Conservation (phyloP, 1,139 yeast species). For the Blastobotrys niveus region DNA sequence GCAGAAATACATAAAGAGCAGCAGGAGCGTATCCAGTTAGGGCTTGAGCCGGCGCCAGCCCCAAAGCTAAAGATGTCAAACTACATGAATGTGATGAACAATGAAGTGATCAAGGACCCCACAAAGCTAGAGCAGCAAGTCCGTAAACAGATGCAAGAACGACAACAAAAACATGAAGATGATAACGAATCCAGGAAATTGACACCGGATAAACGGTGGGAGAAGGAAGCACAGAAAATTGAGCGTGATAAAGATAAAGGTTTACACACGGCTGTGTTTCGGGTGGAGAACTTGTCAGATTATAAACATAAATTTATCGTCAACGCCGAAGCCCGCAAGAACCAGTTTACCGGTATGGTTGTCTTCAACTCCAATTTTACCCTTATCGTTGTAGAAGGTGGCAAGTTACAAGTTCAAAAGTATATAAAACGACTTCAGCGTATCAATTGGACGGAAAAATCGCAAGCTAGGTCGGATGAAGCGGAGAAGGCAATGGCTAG, state of each 20-base stretch:
- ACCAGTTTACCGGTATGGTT: constrained; percentile 57
- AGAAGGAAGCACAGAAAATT: constrained; percentile 42
- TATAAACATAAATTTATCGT: constrained; percentile 68
- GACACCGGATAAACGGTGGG: constrained; percentile 51
- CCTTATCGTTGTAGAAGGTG: constrained; percentile 70
- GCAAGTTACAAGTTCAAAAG: constrained; percentile 51
- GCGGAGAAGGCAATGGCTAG: constrained; percentile 21
- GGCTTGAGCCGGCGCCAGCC: constrained; percentile 81
- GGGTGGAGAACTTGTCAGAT: constrained; percentile 48
- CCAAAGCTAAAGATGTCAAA: constrained; percentile 83
- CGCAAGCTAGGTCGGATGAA: constrained; percentile 19
- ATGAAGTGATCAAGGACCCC: constrained; percentile 86
- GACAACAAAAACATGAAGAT: constrained; percentile 55
- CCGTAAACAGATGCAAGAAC: constrained; percentile 56
- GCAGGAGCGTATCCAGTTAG: constrained; percentile 73
- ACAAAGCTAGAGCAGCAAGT: constrained; percentile 78
- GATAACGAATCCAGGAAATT: constrained; percentile 59
- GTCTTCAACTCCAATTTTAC: constrained; percentile 44
- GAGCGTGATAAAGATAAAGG: constrained; percentile 53
- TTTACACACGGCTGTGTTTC: constrained; percentile 52
- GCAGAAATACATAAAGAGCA: constrained; percentile 58
- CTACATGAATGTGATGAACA: constrained; percentile 77
- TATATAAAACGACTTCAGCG: constrained; percentile 61
- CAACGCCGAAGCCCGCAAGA: constrained; percentile 72
- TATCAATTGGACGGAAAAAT: constrained; percentile 63